phyloP scores from a whole-genome alignment of 345 rosid genomes.

The Eucalyptus curtisii region DNA sequence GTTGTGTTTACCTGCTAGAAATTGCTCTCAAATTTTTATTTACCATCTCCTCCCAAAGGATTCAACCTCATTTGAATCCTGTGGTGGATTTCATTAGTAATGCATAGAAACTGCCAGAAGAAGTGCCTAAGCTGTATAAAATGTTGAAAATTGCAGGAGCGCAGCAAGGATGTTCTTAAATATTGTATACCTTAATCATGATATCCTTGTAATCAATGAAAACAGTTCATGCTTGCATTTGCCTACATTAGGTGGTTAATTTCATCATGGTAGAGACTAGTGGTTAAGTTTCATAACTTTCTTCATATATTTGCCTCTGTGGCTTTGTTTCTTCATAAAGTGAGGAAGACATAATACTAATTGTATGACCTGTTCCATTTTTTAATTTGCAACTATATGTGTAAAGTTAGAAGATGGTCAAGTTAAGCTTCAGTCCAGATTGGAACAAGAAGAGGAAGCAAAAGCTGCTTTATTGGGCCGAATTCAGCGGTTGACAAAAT shows the following conservation, averaged over 20 bases:
- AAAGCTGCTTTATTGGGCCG: constrained; percentile 93
- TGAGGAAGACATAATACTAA: neutral
- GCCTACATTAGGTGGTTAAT: neutral
- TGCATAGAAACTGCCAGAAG: neutral
- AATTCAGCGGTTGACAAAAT: constrained; percentile 87
- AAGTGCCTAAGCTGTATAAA: neutral
- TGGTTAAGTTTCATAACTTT: neutral
- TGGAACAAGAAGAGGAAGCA: constrained; percentile 99
- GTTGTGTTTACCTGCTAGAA: neutral
- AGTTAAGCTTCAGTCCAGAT: constrained; percentile 82
- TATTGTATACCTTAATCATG: neutral
- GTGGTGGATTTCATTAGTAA: neutral
- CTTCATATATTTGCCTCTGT: neutral
- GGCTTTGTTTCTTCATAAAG: neutral
- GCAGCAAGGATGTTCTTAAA: neutral
- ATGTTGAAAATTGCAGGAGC: neutral
- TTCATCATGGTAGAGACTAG: neutral
- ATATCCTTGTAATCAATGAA: neutral
- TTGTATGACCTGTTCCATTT: neutral
- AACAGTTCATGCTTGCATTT: neutral
- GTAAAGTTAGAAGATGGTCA: constrained; percentile 97
- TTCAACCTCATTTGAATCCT: neutral
- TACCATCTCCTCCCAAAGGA: neutral
- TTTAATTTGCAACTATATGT: neutral
- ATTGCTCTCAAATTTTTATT: neutral